These are phyloP conservation scores for Talaromyces piceae DNA, from an alignment of 2,329 filamentous ascomycete species.

Conservation along the genomic window DNA sequence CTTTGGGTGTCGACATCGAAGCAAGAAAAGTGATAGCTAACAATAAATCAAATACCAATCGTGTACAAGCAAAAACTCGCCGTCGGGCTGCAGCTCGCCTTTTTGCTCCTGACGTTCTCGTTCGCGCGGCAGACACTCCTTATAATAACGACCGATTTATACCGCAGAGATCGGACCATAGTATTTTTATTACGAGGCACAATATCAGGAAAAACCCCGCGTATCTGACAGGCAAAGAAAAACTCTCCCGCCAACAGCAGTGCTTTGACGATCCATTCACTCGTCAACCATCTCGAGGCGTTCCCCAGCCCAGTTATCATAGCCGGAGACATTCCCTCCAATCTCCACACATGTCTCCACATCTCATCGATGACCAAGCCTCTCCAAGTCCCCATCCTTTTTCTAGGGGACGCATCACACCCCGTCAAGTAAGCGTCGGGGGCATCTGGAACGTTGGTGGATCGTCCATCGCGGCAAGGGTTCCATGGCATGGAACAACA, in stretches of 20 bases:
- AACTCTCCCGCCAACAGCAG: conserved; percentile 36
- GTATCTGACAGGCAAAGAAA: conserved; percentile 42
- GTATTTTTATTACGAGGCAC: conserved; percentile 42
- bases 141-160: conserved; percentile 50
- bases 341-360: conserved; percentile 26
- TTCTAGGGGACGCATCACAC: conserved; percentile 13
- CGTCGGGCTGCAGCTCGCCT: neutral
- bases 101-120: neutral
- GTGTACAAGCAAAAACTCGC: neutral
- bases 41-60: neutral
- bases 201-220: conserved; percentile 44
- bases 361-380: conserved; percentile 23
- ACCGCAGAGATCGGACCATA: conserved; percentile 37
- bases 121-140: neutral
- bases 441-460: conserved; percentile 73
- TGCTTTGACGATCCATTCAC: conserved; percentile 48
- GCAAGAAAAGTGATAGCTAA: neutral
- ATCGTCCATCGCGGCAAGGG: conserved; percentile 48
- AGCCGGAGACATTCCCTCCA: conserved; percentile 13
- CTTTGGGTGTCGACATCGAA: neutral
- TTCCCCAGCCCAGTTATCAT: conserved; percentile 10
- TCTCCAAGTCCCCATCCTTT: conserved; percentile 11
- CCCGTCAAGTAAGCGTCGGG: conserved; percentile 55
- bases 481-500: conserved; percentile 40
- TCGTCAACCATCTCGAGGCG: conserved; percentile 26